Conservation (phyloP, 352 stramenopile species). For the Elongisporangium senticosum region DNA sequence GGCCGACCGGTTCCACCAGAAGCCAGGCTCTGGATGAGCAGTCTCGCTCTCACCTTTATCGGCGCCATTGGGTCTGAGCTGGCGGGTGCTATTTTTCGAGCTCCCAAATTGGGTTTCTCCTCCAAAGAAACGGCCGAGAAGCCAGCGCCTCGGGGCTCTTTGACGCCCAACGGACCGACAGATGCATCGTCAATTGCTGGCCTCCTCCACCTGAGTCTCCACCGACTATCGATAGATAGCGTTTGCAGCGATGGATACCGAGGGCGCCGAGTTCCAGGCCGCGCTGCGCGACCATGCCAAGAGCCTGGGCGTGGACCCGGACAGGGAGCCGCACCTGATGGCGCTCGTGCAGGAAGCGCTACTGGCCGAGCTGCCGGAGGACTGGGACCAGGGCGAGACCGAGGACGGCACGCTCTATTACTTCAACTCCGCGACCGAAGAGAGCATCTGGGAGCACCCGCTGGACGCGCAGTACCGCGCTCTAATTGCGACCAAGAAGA, state of each 20-base stretch:
- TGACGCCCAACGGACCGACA: no score
- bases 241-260: constrained; percentile 30
- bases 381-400: constrained; percentile 60
- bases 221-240: not conserved
- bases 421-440: constrained; percentile 47
- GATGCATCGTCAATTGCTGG: no score
- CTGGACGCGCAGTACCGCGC: constrained; percentile 52
- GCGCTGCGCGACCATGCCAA: constrained; percentile 51
- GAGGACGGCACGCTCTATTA: constrained; percentile 69
- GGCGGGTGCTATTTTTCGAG: no score
- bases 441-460: constrained; percentile 65
- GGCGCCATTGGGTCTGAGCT: no score
- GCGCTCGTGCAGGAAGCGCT: constrained; percentile 48
- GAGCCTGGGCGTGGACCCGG: constrained; percentile 53
- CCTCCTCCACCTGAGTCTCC: no score
- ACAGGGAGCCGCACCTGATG: constrained; percentile 36
- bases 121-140: no score
- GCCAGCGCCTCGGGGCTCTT: no score
- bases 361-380: constrained; percentile 37
- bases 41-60: no score
- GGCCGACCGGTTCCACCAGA: no score
- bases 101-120: no score
- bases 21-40: no score
- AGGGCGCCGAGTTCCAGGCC: constrained; percentile 51
- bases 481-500: constrained; percentile 36